Conservation (phyloP, 164 flowering plant species). For the Aristolochia fimbriata region DNA sequence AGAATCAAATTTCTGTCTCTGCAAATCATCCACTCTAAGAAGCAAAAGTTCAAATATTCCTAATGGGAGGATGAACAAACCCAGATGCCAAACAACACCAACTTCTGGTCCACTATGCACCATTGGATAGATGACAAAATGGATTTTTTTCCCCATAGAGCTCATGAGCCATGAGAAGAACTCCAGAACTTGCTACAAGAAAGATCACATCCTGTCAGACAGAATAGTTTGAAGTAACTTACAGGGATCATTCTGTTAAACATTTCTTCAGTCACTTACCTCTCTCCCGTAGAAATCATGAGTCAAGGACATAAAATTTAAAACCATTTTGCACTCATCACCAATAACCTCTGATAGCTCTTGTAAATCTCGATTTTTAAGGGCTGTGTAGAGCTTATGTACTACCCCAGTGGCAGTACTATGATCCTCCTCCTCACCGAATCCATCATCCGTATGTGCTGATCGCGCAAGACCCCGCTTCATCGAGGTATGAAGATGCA, state of each 20-base stretch:
- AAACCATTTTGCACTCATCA: conserved; percentile 49
- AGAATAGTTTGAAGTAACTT: background rate
- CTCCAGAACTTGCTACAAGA: conserved; percentile 51
- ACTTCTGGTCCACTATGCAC: conserved; percentile 46
- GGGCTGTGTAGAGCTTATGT: conserved; percentile 38
- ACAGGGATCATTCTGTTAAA: no score
- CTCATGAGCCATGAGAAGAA: conserved; percentile 38
- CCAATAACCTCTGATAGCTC: conserved; percentile 45
- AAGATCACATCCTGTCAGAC: background rate
- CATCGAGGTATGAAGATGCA: background rate
- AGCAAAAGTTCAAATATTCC: background rate
- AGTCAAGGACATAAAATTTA: conserved; percentile 35
- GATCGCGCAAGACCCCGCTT: conserved; percentile 7
- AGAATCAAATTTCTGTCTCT: background rate
- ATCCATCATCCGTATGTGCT: conserved; percentile 4
- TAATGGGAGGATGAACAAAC: conserved; percentile 13
- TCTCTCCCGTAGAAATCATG: conserved; percentile 41
- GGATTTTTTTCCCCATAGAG: conserved; percentile 32
- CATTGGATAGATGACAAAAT: conserved; percentile 43
- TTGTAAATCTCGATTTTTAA: conserved; percentile 27
- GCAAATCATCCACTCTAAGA: background rate
- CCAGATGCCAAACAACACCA: conserved; percentile 46
- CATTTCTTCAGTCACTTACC: conserved; percentile 22
- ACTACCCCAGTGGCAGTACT: conserved; percentile 40
- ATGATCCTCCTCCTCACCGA: conserved; percentile 22